These are phyloP conservation scores for Areca catechu DNA, from an alignment of 176 grass and related monocot species.

Conservation along the genomic window DNA sequence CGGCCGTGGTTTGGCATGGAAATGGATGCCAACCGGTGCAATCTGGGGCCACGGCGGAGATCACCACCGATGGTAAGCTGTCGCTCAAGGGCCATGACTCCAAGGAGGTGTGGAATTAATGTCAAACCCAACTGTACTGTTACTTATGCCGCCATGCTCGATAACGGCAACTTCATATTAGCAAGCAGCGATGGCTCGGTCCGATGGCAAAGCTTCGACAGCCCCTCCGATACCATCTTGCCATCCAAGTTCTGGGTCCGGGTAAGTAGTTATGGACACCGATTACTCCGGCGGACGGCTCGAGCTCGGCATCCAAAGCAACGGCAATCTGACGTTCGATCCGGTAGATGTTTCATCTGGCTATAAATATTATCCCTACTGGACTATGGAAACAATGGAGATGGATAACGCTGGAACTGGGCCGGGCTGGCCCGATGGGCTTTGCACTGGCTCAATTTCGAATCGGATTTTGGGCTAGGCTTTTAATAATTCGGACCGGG, in stretches of 20 bases:
- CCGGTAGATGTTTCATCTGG: neutral
- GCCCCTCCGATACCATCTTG: no score
- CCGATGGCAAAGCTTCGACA: no score
- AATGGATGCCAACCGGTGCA: neutral
- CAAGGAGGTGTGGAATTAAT: constrained; percentile 22
- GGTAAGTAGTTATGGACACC: constrained; percentile 9
- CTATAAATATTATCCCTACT: constrained; percentile 21
- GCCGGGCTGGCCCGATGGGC: no score
- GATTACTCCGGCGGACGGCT: constrained; percentile 40
- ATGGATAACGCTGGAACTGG: no score
- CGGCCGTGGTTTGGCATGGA: constrained; percentile 38
- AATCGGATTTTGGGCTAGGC: no score
- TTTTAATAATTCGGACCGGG: no score
- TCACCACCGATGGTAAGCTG: constrained; percentile 23
- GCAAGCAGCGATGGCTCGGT: neutral
- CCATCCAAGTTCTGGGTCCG: constrained; percentile 1
- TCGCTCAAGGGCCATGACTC: constrained; percentile 17
- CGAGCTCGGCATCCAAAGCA: constrained; percentile 3
- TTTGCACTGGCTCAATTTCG: no score
- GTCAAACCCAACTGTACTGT: neutral
- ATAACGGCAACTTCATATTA: constrained; percentile 41
- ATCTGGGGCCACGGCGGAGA: constrained; percentile 4
- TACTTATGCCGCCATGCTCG: constrained; percentile 32
- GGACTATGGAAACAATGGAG: no score
- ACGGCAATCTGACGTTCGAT: constrained; percentile 25